These are phyloP conservation scores for Cutaneotrichosporon sp. DNA, from an alignment of 1,284 basidiomycete species.

Conservation along the genomic window DNA sequence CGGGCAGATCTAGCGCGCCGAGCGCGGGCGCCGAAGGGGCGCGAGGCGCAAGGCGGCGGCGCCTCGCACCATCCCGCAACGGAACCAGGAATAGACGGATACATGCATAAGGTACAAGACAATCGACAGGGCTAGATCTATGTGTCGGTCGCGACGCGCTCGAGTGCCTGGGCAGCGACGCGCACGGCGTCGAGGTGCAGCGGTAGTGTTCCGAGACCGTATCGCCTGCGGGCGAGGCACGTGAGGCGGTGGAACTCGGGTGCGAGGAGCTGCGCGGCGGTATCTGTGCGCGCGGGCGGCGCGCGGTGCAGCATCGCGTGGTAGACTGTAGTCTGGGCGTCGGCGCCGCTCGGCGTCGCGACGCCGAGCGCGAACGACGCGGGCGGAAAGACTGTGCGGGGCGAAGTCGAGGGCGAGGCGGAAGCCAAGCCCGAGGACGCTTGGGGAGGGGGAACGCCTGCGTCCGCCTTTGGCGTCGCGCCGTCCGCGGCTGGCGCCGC, in stretches of 20 bases:
- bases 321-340: slow-evolving; percentile 19
- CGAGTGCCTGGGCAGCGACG: background rate
- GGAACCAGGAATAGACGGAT: too few relatives aligned
- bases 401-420: background rate
- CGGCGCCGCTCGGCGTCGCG: slow-evolving; percentile 8
- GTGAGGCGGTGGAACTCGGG: slow-evolving; percentile 4
- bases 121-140: too few relatives aligned
- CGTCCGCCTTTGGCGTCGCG: background rate
- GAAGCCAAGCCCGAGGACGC: too few relatives aligned
- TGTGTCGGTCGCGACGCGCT: too few relatives aligned
- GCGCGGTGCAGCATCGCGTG: slow-evolving; percentile 18
- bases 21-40: too few relatives aligned
- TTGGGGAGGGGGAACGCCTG: too few relatives aligned
- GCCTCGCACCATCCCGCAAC: too few relatives aligned
- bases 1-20: slow-evolving; percentile 72
- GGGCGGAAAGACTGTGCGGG: slow-evolving; percentile 24
- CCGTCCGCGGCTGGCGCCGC: background rate
- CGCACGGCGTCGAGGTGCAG: slow-evolving; percentile 5
- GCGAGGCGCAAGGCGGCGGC: too few relatives aligned
- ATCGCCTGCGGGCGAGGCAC: slow-evolving; percentile 2
- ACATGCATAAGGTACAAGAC: too few relatives aligned
- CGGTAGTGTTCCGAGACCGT: slow-evolving; percentile 4
- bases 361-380: slow-evolving; percentile 28
- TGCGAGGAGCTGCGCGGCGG: background rate
- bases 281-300: background rate